Evolutionary conservation across 129 eudicot species (phyloP), one percentile per base, ranked within the genome.

Genomic region (Lactuca saligna): DNA sequence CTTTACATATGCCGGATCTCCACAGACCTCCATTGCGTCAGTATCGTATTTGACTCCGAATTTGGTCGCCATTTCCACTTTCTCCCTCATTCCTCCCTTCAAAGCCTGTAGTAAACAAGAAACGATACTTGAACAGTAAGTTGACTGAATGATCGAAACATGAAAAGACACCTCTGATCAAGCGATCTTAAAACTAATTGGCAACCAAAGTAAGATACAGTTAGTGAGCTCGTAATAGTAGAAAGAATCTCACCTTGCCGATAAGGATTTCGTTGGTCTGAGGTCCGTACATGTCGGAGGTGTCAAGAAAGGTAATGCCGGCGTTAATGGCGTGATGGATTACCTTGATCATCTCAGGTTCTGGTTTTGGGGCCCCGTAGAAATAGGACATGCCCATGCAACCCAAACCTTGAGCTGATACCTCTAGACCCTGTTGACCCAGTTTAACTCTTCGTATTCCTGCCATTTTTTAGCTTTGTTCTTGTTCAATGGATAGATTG

Each of bases 211-310:
- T 3, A 25, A 12, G 25, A 14, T 15, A 29, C 8, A 4, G 16
- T 61, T 25, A 0, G 29, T 25, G 29, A 25, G 29, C 29, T 25
- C 29, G 29, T 25, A 25, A 25, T 25, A 10, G 48, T n/a, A 25
- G 29, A 25, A 5, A 57, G 10, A 49, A 20, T 37, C 20, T 3
- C 54, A 72, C 88, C 80, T 83, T 79, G 73, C 75, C 84, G 35
- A 83, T 61, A 17, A 83, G 82, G 59, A 75, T 62, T 54, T 83
- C 84, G 50, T 76, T 80, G 81, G 82, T 77, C 63, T 79, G 57
- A 60, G 88, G 85, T 8, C 85, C 85, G 69, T 83, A 83, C 11
- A 72, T 4, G n/a, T 83, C 78, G 55, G 84, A 83, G 75, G 88
- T 83, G 33, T 83, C 88, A 25, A 25, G 29, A 25, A 25, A 25